Conservation (phyloP, 352 stramenopile genomes). For the Phytophthora citricola region DNA sequence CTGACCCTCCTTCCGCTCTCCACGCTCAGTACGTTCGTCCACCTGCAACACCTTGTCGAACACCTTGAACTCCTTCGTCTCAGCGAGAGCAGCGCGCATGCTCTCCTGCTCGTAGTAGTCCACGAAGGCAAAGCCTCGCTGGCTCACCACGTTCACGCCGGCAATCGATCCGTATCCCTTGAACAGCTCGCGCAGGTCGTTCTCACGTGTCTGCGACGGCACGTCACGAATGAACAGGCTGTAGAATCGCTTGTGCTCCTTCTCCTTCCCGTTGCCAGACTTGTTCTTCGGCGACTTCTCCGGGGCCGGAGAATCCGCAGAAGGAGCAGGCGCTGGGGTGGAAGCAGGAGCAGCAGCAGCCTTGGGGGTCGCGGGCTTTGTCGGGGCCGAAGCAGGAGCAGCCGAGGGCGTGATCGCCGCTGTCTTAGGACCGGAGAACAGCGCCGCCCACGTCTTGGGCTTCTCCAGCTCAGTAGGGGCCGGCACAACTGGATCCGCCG, state of each 20-base stretch:
- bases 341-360: conserved; percentile 25
- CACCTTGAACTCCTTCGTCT: conserved; percentile 73
- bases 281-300: conserved; percentile 65
- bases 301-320: conserved; percentile 11
- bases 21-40: conserved; percentile 70
- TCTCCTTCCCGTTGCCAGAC: conserved; percentile 41
- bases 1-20: conserved; percentile 75
- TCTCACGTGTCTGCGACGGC: conserved; percentile 73
- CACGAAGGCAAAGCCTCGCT: conserved; percentile 83
- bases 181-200: conserved; percentile 83
- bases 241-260: conserved; percentile 47
- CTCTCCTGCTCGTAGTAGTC: conserved; percentile 83
- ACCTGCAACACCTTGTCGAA: conserved; percentile 81
- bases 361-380: conserved; percentile 70
- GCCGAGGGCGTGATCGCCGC: conserved; percentile 26
- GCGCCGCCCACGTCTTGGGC: conserved; percentile 44
- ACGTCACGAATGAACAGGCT: conserved; percentile 87
- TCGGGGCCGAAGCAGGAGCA: conserved; percentile 28
- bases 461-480: conserved; percentile 34
- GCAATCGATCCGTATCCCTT: conserved; percentile 79
- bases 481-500: conserved; percentile 37
- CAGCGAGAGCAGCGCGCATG: conserved; percentile 75
- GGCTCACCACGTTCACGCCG: conserved; percentile 61
- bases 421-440: conserved; percentile 31
- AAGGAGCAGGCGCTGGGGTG: conserved; percentile 18